Evolutionary conservation across 2,329 filamentous ascomycete genomes (phyloP), one percentile per base, ranked within the genome.

Genomic region (Cladosporium sp.): DNA sequence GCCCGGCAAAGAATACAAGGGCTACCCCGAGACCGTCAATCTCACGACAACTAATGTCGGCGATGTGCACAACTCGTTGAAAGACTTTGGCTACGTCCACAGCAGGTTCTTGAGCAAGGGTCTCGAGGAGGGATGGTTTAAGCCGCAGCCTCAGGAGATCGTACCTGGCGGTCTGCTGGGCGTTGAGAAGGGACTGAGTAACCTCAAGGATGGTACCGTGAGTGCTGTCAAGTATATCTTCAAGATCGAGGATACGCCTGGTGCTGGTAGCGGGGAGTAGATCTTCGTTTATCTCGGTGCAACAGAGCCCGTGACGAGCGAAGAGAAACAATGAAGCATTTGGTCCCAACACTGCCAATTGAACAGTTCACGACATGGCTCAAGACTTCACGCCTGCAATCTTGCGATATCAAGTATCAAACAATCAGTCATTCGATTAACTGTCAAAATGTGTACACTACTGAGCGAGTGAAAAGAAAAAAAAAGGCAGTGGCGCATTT

Each of bases 11-110:
- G 68, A 75, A 33, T 73, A 75, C 43, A 60, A 69, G 7, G 71
- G 68, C 3, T 63, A 72, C 9, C 69, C 71, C 0, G 61, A 67
- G 9, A 66, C 57, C 0, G 66, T 77, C n/a, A 45, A 64, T 29
- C 55, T 69, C 49, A 59, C 52, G 2, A 57, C 62, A 3, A 78
- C 74, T 0, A 68, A 55, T n/a, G 66, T 56, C 30, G 65, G 54
- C 51, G 66, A 55, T 30, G 63, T 61, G 13, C 60, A 65, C 51
- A 57, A 55, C 11, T 43, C 54, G 13, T 45, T 53, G 22, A 62
- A 60, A 51, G 61, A 64, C 35, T 60, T 65, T 49, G 63, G 59
- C 4, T 58, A 50, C 15, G 56, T 58, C 30, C 60, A 52, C 39
- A 59, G 53, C 38, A 53, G 56, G 39, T 58, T 53, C 33, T 47